Conservation (phyloP, 257 asterid genomes). For the Ocimum tenuiflorum region DNA sequence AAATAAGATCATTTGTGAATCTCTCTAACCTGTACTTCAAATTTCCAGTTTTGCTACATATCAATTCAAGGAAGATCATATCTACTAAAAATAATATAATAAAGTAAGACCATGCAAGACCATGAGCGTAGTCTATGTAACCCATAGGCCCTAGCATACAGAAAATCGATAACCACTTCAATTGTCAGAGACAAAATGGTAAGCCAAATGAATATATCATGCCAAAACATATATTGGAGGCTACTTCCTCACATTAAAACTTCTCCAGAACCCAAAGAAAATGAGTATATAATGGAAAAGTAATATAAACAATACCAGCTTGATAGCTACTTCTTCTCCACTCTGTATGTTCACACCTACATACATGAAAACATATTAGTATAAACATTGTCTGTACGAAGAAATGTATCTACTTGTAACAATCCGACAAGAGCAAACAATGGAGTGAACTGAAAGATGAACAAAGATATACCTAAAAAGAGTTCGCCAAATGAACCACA, state of each 20-base stretch:
- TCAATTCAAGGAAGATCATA: not conserved
- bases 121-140: not conserved
- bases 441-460: too few species aligned
- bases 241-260: slow-evolving; percentile 12
- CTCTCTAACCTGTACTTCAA: not conserved
- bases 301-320: slow-evolving; percentile 52
- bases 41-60: not conserved
- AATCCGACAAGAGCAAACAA: not conserved
- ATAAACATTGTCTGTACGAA: not conserved
- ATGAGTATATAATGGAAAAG: not conserved
- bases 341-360: slow-evolving; percentile 76
- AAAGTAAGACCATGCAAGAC: not conserved
- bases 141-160: not conserved
- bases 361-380: slow-evolving; percentile 19
- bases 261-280: not conserved
- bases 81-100: too few species aligned
- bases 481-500: slow-evolving; percentile 86
- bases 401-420: not conserved
- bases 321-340: slow-evolving; percentile 94
- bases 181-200: not conserved
- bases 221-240: not conserved
- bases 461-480: too few species aligned
- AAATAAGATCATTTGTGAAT: not conserved
- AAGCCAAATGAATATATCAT: not conserved
- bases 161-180: not conserved